Evolutionary conservation across 2,329 filamentous ascomycete species (phyloP), one percentile per base, ranked within the genome.

Genomic region (Colletotrichum simmondsii): DNA sequence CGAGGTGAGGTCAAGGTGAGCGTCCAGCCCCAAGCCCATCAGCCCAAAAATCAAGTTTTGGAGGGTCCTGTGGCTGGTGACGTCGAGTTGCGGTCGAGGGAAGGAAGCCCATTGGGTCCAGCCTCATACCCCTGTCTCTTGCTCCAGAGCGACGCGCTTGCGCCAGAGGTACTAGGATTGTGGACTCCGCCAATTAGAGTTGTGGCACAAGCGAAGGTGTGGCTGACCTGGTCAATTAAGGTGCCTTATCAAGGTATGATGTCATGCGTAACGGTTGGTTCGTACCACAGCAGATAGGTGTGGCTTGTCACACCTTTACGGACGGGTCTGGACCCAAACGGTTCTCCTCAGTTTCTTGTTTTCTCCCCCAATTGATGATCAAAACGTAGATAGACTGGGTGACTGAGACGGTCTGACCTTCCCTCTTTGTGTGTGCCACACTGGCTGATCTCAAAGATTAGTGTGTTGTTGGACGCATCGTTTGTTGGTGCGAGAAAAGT

Each of bases 61-160:
- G 32, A 24, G 68, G 62, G 57, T 68, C 68, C 57, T 73, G 68
- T 73, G 71, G 71, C 71, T 73, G 68, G 68, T 73, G 71, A 73
- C 71, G 71, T 73, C 71, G 68, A 14, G 52, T 30, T 52, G 49
- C 16, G 24, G 24, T 7, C 5, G 5, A n/a, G 19, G n/a, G 58
- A 58, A 61, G 62, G 19, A 2, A 10, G 28, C 58, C 53, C 35
- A 72, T 72, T 72, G 71, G 71, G 30, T 72, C 26, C 22, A 59
- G 71, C 71, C 71, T 72, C 62, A 49, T 14, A 67, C 57, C 71
- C 71, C 37, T 73, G 71, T 58, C 65, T 24, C n/a, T 26, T 8
- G 53, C 49, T 60, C 57, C 56, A 49, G 59, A 65, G 58, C 37
- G 42, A 54, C 2, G n/a, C 28, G 37, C 67, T 42, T 28, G 22